A percentile compares a stretch with the other conserved stretches of the same genome.
Conservation (phyloP, 2,329 filamentous ascomycete species). For the Pyricularia sp. region DNA sequence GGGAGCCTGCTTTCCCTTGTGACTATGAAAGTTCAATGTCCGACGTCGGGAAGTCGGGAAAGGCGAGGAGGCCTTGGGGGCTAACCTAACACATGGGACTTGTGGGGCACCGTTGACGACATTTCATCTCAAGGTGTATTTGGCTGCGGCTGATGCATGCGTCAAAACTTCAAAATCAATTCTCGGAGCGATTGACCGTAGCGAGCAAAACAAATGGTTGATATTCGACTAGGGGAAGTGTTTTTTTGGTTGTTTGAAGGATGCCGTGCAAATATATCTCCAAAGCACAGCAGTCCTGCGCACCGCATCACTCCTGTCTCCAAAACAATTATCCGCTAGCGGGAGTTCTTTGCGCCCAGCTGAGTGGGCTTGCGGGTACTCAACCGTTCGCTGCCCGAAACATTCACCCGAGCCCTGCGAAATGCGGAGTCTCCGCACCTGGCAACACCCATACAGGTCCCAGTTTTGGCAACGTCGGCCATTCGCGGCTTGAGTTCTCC, state of each 20-base stretch:
- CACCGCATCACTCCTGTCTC: background rate
- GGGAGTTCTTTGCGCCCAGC: background rate
- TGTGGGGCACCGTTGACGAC: background rate
- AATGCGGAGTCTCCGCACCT: conserved; percentile 1
- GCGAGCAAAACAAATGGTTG: background rate
- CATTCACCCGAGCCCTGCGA: background rate
- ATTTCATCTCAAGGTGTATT: background rate
- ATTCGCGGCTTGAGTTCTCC: background rate
- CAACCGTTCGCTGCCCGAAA: background rate
- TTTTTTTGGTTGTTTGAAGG: too few relatives aligned
- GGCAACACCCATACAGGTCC: background rate
- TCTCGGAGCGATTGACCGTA: background rate
- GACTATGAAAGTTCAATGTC: background rate
- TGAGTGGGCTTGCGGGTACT: background rate
- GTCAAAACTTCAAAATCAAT: background rate
- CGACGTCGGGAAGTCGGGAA: background rate
- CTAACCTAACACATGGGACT: background rate
- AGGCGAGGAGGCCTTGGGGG: background rate
- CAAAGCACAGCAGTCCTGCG: background rate
- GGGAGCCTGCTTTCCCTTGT: background rate
- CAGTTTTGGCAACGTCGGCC: background rate
- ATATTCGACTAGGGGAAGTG: too few relatives aligned
- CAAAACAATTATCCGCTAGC: background rate
- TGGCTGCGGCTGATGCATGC: background rate
- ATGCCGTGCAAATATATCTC: background rate